These are phyloP conservation scores for Suhomyces chickasaworum DNA, from an alignment of 1,139 yeast species.

Conservation along the genomic window DNA sequence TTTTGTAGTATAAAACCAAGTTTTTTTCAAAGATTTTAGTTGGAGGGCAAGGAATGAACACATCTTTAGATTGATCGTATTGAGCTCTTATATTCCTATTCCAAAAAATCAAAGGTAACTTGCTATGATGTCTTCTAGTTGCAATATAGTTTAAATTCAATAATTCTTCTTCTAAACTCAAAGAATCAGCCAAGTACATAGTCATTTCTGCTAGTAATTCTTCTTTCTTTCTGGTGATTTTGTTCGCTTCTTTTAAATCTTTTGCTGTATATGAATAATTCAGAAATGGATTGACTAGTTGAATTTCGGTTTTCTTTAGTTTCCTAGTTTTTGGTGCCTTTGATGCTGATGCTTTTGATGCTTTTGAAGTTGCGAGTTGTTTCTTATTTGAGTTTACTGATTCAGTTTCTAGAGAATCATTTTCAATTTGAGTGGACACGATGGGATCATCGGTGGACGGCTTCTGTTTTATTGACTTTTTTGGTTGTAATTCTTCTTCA, in stretches of 20 bases:
- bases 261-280: slow-evolving; percentile 24
- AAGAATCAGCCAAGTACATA: slow-evolving; percentile 31
- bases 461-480: background rate
- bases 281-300: slow-evolving; percentile 8
- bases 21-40: slow-evolving; percentile 44
- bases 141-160: slow-evolving; percentile 18
- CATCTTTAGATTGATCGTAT: slow-evolving; percentile 48
- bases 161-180: slow-evolving; percentile 16
- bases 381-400: background rate
- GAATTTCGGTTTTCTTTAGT: background rate
- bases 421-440: background rate
- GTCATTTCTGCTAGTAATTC: slow-evolving; percentile 55
- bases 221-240: slow-evolving; percentile 47
- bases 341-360: too few species aligned
- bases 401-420: background rate
- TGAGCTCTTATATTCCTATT: slow-evolving; percentile 37
- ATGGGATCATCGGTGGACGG: background rate
- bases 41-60: slow-evolving; percentile 55
- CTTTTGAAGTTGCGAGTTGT: too few species aligned
- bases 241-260: slow-evolving; percentile 53
- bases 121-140: slow-evolving; percentile 18
- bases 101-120: slow-evolving; percentile 39
- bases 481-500: slow-evolving; percentile 19
- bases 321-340: background rate
- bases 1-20: slow-evolving; percentile 47